These are phyloP conservation scores for Solanum gandarillasii DNA, from an alignment of 257 asterid species.

Conservation along the genomic window DNA sequence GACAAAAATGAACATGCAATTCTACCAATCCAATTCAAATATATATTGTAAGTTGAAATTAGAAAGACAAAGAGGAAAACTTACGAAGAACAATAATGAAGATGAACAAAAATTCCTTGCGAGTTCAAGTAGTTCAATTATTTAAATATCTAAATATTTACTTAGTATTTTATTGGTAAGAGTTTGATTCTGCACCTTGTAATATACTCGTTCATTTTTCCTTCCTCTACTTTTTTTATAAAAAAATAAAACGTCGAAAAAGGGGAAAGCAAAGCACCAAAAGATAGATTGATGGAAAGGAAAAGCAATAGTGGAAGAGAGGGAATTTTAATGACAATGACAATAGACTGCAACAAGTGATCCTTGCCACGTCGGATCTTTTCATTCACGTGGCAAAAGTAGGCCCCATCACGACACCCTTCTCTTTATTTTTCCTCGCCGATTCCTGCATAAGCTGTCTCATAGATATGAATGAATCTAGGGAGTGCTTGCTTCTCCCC, in stretches of 20 bases:
- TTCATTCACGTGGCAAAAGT: slow-evolving; percentile 31
- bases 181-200: background rate
- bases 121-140: too few relatives aligned
- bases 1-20: background rate
- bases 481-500: too few relatives aligned
- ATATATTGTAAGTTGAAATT: background rate
- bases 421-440: background rate
- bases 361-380: slow-evolving; percentile 26
- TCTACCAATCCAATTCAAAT: background rate
- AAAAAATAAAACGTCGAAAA: slow-evolving; percentile 17
- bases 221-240: too few relatives aligned
- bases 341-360: slow-evolving; percentile 39
- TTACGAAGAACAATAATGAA: slow-evolving; percentile 4
- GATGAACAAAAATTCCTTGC: background rate
- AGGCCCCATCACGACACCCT: slow-evolving; percentile 11
- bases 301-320: slow-evolving; percentile 13
- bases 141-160: too few relatives aligned
- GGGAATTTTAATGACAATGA: background rate
- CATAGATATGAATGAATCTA: too few relatives aligned
- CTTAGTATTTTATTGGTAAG: too few relatives aligned
- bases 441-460: background rate
- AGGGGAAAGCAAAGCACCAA: slow-evolving; percentile 66
- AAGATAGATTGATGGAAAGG: slow-evolving; percentile 66
- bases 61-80: background rate
- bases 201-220: background rate